Base-by-base conservation (phyloP, 495 filamentous ascomycete genomes). In the Penicillium lividum region DNA sequence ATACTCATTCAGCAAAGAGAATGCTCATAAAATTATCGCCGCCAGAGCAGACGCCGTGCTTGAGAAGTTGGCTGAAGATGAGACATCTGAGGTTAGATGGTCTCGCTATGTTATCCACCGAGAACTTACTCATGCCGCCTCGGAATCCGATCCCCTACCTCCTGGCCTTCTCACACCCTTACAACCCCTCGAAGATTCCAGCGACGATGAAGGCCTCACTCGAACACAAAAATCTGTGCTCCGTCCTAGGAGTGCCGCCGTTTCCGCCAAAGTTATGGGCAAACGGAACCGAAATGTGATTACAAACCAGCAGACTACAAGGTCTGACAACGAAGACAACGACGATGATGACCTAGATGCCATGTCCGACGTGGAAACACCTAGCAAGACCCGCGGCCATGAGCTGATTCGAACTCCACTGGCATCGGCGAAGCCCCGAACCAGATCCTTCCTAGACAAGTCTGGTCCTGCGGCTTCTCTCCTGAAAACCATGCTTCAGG, bases 141-240 rank as follows among this genome's bases (percentile, higher is more conserved):
- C 68, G 16, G 67, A 70, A 57, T 55, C 57, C 7, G 56, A 57
- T 4, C 34, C 54, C 18, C 57, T 72, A 45, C 61, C 72, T 16
- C 52, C 70, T 6, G 59, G 69, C 11, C 67, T 70, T 16, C 60
- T 77, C 3, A 80, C 68, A 16, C 77, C 75, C 1, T 51, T 80
- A 27, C 67, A 70, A 47, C 64, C 68, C 3, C 50, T 68, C 9
- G 72, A 72, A 25, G 70, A 68, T 22, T 73, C 72, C 2, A 75
- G 75, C 33, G 76, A 76, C 22, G 75, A 79, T 29, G 75, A 81
- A 31, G 68, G 59, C 33, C 66, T 73, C 3, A 66, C 61, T 11
- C 71, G 72, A 10, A 73, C 72, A 27, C 73, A 75, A 44, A 81
- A 80, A 58, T 85, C 83, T 5, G 77, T 82, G 3, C 66, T 84